Conservation (phyloP, 192 early-diverging fungal genomes). For the Umbelopsis vinacea region DNA sequence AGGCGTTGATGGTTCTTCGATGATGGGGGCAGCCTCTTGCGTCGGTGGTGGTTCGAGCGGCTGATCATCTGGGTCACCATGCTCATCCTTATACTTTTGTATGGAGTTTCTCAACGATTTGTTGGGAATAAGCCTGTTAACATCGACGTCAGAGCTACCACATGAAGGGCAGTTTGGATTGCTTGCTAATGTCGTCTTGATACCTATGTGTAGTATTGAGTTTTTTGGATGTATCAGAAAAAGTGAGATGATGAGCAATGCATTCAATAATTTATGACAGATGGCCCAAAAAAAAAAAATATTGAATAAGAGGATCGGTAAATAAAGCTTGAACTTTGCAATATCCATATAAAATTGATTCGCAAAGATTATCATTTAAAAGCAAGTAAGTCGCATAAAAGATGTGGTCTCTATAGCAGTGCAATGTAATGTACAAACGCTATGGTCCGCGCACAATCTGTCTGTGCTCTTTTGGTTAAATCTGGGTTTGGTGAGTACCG, state of each 20-base stretch:
- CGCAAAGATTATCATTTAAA: background rate
- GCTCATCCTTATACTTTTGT: constrained; percentile 29
- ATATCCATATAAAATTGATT: background rate
- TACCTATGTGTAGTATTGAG: constrained; percentile 19
- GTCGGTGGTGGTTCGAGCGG: background rate
- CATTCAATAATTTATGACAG: background rate
- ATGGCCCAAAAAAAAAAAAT: background rate
- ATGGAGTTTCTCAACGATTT: constrained; percentile 30
- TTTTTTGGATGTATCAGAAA: background rate
- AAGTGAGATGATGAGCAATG: background rate
- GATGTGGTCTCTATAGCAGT: background rate
- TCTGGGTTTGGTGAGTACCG: too few relatives aligned
- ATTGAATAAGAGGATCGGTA: background rate
- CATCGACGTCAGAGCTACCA: constrained; percentile 17
- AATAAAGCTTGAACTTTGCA: background rate
- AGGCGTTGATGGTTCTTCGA: background rate
- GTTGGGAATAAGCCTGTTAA: constrained; percentile 31
- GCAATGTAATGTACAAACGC: too few relatives aligned
- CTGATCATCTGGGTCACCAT: background rate
- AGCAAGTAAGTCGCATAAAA: background rate
- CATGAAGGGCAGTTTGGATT: constrained; percentile 30
- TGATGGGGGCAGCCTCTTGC: constrained; percentile 1
- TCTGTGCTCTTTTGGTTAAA: too few relatives aligned
- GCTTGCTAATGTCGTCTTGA: constrained; percentile 26
- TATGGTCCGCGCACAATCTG: too few relatives aligned